phyloP scores from a whole-genome alignment of 768 basidiomycete genomes.

The Kwoniella pini region DNA sequence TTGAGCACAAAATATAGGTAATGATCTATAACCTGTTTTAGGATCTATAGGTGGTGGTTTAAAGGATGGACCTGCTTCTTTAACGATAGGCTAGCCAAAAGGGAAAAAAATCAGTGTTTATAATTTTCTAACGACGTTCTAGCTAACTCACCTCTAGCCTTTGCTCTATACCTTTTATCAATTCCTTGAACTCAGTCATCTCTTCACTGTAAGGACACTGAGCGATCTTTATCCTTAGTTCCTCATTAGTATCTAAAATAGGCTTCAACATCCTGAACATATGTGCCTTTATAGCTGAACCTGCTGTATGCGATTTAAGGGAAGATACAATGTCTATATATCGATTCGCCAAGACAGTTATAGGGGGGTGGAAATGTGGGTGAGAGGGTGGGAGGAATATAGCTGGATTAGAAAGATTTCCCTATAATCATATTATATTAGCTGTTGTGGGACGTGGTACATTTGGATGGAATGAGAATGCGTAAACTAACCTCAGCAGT shows the following conservation, averaged over 20 bases:
- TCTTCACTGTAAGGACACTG: slow-evolving; percentile 25
- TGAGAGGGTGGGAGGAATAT: slow-evolving; percentile 59
- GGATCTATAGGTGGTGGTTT: slow-evolving; percentile 61
- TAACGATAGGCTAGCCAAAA: slow-evolving; percentile 15
- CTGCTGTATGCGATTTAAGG: slow-evolving; percentile 69
- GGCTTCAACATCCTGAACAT: slow-evolving; percentile 89
- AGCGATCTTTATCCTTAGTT: slow-evolving; percentile 71
- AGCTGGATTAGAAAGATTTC: slow-evolving; percentile 87
- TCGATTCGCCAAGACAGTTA: slow-evolving; percentile 69
- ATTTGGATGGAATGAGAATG: no score
- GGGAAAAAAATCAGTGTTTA: background rate
- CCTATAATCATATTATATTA: slow-evolving; percentile 62
- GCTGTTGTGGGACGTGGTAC: no score
- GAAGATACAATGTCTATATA: slow-evolving; percentile 77
- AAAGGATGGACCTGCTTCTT: slow-evolving; percentile 30
- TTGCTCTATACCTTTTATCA: slow-evolving; percentile 65
- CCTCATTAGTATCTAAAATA: slow-evolving; percentile 65
- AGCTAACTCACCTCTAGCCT: slow-evolving; percentile 62
- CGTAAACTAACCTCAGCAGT: slow-evolving; percentile 64
- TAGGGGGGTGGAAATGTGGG: slow-evolving; percentile 48
- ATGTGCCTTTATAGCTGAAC: slow-evolving; percentile 84
- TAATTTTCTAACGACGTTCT: background rate
- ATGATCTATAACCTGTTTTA: slow-evolving; percentile 59
- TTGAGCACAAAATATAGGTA: slow-evolving; percentile 73
- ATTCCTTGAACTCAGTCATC: slow-evolving; percentile 59